A percentile compares a stretch with the other conserved stretches of the same genome.
phyloP scores from a whole-genome alignment of 106 monocot genomes.

The Dioscorea alata region DNA sequence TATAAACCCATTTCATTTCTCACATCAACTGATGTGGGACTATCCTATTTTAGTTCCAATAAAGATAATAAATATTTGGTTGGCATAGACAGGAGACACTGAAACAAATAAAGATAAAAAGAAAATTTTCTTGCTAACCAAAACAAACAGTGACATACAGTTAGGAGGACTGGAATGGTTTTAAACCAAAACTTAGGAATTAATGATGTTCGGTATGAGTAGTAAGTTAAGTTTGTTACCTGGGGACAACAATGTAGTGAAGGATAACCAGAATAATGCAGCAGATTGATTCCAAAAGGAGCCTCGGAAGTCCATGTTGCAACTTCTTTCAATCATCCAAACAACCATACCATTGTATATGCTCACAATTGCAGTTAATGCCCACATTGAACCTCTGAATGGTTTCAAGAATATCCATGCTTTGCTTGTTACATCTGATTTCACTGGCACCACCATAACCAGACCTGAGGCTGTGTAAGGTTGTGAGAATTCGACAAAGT shows the following conservation, averaged over 20 bases:
- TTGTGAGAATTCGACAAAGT: constrained; percentile 25
- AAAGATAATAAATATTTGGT: too few species aligned
- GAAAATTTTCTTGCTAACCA: too few species aligned
- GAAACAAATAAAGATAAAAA: too few species aligned
- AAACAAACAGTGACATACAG: too few species aligned
- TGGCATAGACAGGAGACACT: too few species aligned
- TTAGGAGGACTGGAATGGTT: too few species aligned
- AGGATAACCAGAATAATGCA: constrained; percentile 3
- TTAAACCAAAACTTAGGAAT: too few species aligned
- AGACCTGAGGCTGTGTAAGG: constrained; percentile 20
- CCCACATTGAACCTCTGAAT: constrained; percentile 18
- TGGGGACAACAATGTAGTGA: constrained; percentile 13
- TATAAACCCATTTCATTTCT: too few species aligned
- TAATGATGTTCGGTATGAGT: too few species aligned
- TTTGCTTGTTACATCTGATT: neutral
- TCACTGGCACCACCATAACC: constrained; percentile 18
- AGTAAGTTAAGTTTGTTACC: neutral
- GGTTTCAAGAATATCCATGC: constrained; percentile 22
- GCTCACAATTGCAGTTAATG: neutral
- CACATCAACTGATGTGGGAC: too few species aligned
- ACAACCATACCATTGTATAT: constrained; percentile 7
- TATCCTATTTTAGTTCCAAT: too few species aligned
- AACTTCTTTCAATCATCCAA: constrained; percentile 17
- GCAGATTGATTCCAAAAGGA: constrained; percentile 5
- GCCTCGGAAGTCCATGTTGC: neutral